These are phyloP conservation scores for Centrapalus pauciflorus DNA, from an alignment of 129 eudicot species.

Conservation along the genomic window DNA sequence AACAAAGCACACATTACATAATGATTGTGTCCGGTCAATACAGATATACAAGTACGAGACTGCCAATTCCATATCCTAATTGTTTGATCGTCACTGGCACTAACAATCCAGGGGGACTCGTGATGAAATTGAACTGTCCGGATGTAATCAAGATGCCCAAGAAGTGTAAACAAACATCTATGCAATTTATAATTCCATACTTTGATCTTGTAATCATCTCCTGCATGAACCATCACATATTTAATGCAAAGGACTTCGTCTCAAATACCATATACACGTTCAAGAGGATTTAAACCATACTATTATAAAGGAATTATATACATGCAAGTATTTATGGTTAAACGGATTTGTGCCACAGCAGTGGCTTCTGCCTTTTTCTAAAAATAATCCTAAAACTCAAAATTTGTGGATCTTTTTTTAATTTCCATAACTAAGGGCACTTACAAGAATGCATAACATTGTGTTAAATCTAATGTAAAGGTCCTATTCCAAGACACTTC, in stretches of 20 bases:
- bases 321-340: not conserved
- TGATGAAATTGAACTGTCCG: constrained; percentile 73
- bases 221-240: constrained; percentile 32
- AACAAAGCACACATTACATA: constrained; percentile 76
- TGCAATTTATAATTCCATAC: constrained; percentile 75
- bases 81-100: constrained; percentile 80
- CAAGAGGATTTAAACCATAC: not conserved
- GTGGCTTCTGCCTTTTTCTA: not conserved
- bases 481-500: not conserved
- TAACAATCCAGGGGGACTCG: constrained; percentile 69
- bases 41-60: constrained; percentile 72
- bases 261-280: constrained; percentile 3
- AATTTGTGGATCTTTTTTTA: not conserved
- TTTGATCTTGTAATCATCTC: constrained; percentile 69
- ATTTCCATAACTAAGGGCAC: not conserved
- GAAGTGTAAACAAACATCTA: constrained; percentile 63
- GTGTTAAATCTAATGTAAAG: not conserved
- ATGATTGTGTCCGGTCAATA: constrained; percentile 70
- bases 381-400: not conserved
- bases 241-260: not conserved
- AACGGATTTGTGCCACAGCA: not conserved
- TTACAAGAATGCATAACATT: not conserved
- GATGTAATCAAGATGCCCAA: constrained; percentile 68
- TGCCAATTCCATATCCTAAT: constrained; percentile 82
- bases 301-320: not conserved